Percentiles rank a stretch among this genome's conserved stretches.
Evolutionary conservation across 108 stramenopile genomes (phyloP).

Genomic region (Craspedostauros australis): DNA sequence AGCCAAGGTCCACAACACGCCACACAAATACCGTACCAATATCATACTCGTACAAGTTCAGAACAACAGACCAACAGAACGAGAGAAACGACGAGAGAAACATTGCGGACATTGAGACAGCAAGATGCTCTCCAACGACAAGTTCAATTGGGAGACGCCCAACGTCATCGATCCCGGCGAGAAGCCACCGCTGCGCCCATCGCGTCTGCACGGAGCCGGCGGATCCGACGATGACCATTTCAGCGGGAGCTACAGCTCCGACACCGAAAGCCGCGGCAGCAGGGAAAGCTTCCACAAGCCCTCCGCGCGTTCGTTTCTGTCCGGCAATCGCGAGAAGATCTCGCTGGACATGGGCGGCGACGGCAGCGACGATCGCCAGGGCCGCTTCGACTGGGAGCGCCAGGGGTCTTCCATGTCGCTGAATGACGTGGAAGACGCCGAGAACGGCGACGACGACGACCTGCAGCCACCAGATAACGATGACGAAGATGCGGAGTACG

Average conservation of each 20-base stretch:
- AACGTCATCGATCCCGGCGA: slow-evolving; percentile 51
- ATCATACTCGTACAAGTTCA: too few relatives aligned
- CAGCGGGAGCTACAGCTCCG: neutral
- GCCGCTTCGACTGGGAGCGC: neutral
- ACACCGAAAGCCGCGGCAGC: neutral
- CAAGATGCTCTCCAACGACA: slow-evolving; percentile 35
- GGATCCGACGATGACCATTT: neutral
- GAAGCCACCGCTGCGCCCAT: slow-evolving; percentile 14
- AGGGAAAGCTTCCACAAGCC: neutral
- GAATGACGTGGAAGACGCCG: neutral
- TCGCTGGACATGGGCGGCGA: neutral
- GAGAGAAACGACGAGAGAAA: neutral
- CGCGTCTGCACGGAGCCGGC: neutral
- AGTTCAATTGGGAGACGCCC: slow-evolving; percentile 35
- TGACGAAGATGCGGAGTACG: neutral
- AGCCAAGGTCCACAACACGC: too few relatives aligned
- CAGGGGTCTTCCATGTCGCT: neutral
- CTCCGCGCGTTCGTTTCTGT: neutral
- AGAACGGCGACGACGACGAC: neutral
- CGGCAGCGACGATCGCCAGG: neutral
- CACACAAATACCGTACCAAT: too few relatives aligned
- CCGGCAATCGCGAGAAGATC: slow-evolving; percentile 5
- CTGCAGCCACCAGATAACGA: neutral
- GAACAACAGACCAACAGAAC: neutral
- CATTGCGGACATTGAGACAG: neutral